phyloP scores from a whole-genome alignment of 169 alveolate genomes.

The Cyclospora cayetanensis region DNA sequence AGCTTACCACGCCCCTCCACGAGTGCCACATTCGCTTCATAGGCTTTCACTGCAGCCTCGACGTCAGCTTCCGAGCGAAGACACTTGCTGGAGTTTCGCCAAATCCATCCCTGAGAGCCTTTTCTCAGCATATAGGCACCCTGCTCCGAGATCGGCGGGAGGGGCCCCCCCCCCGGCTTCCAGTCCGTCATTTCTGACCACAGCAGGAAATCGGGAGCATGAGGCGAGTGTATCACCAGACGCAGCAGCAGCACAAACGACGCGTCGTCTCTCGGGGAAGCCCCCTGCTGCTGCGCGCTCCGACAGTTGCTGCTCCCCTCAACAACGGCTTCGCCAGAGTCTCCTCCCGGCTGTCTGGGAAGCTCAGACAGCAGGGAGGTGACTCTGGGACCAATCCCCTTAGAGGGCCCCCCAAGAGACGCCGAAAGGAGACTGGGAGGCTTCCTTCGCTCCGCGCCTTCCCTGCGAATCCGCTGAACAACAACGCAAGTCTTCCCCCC shows the following conservation, averaged over 20 bases:
- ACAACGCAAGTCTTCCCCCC: no score
- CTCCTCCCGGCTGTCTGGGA: conserved; percentile 56
- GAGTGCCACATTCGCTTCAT: conserved; percentile 48
- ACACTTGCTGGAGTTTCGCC: conserved; percentile 49
- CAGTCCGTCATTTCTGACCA: conserved; percentile 57
- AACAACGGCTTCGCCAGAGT: not conserved
- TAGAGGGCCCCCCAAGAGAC: no score
- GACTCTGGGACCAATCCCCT: conserved; percentile 25
- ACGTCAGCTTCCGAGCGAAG: conserved; percentile 42
- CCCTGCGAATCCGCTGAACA: no score
- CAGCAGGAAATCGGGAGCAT: conserved; percentile 45
- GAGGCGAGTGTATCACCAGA: conserved; percentile 49
- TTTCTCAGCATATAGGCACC: conserved; percentile 30
- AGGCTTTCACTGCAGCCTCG: conserved; percentile 23
- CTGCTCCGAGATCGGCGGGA: not conserved
- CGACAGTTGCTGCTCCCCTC: conserved; percentile 12
- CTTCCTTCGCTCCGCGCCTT: no score
- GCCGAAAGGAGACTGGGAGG: no score
- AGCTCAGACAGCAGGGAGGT: conserved; percentile 24
- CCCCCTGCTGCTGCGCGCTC: not conserved
- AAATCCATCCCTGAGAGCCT: conserved; percentile 36
- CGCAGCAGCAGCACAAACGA: conserved; percentile 27
- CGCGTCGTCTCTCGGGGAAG: not conserved
- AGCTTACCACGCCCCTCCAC: conserved; percentile 44
- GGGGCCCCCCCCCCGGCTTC: conserved; percentile 49